Evolutionary conservation across 305 asterid genomes (phyloP).

Genomic region (Rubia occidens): DNA sequence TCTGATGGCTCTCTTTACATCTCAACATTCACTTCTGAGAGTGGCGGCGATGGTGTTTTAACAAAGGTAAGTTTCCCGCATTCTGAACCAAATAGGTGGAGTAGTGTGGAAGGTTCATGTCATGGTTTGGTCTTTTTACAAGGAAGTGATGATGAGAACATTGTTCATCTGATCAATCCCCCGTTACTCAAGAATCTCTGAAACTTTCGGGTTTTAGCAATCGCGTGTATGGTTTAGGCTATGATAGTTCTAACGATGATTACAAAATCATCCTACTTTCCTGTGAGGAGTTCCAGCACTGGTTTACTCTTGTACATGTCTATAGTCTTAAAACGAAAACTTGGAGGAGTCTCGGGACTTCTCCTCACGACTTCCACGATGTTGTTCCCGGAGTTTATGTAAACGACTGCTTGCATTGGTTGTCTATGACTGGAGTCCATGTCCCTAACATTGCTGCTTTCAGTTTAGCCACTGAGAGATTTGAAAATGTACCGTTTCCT

Average conservation of each 20-base stretch:
- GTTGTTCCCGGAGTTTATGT: neutral
- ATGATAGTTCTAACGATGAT: neutral
- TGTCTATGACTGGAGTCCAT: constrained; percentile 12
- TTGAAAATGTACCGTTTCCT: constrained; percentile 32
- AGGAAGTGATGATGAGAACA: neutral
- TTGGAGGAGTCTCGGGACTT: neutral
- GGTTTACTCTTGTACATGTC: neutral
- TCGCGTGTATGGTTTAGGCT: neutral
- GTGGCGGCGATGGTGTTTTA: neutral
- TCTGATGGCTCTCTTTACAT: constrained; percentile 14
- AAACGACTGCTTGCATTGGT: neutral
- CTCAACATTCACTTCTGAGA: constrained; percentile 10
- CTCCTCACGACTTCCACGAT: neutral
- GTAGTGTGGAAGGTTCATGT: constrained; percentile 29
- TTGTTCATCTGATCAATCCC: constrained; percentile 27
- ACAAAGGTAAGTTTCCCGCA: neutral
- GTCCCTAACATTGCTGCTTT: constrained; percentile 32
- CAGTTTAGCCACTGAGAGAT: constrained; percentile 25
- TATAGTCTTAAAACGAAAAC: neutral
- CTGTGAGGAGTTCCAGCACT: constrained; percentile 16
- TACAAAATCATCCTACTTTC: neutral
- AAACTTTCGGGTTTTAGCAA: constrained; percentile 5
- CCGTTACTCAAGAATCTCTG: constrained; percentile 23
- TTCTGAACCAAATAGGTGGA: neutral
- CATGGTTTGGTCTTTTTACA: constrained; percentile 30